Conservation (phyloP, 2,329 filamentous ascomycete species). For the Phoma sp. region DNA sequence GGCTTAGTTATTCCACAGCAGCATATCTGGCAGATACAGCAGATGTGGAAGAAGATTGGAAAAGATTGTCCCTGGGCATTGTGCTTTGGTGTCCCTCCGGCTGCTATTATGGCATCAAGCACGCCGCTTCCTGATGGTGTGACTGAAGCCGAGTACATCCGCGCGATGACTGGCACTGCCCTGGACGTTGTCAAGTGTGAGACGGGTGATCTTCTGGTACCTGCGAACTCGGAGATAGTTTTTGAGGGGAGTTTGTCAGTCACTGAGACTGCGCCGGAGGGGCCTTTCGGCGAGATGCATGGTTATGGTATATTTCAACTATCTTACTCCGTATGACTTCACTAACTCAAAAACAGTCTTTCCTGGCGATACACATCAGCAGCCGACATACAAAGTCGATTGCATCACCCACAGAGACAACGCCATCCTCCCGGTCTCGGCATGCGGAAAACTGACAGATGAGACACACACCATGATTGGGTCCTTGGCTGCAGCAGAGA, state of each 20-base stretch:
- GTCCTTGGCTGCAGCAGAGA: constrained; percentile 54
- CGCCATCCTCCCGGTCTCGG: constrained; percentile 58
- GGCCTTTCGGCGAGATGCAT: constrained; percentile 58
- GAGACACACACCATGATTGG: constrained; percentile 42
- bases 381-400: constrained; percentile 55
- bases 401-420: constrained; percentile 58
- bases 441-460: constrained; percentile 50
- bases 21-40: constrained; percentile 57
- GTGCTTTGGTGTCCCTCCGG: constrained; percentile 60
- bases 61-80: constrained; percentile 55
- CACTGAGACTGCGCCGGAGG: constrained; percentile 53
- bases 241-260: constrained; percentile 59
- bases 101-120: constrained; percentile 56
- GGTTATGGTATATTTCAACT: constrained; percentile 40
- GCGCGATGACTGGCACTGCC: constrained; percentile 54
- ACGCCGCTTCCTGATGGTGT: constrained; percentile 54
- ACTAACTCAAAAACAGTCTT: constrained; percentile 37
- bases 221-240: constrained; percentile 60
- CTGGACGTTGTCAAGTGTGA: constrained; percentile 62
- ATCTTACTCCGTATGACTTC: not conserved
- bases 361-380: constrained; percentile 49
- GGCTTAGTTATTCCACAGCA: constrained; percentile 56
- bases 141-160: constrained; percentile 59
- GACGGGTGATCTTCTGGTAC: constrained; percentile 58
- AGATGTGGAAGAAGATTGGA: constrained; percentile 57